phyloP scores from a whole-genome alignment of 2,329 filamentous ascomycete genomes.

The Hymenoscyphus scutula region DNA sequence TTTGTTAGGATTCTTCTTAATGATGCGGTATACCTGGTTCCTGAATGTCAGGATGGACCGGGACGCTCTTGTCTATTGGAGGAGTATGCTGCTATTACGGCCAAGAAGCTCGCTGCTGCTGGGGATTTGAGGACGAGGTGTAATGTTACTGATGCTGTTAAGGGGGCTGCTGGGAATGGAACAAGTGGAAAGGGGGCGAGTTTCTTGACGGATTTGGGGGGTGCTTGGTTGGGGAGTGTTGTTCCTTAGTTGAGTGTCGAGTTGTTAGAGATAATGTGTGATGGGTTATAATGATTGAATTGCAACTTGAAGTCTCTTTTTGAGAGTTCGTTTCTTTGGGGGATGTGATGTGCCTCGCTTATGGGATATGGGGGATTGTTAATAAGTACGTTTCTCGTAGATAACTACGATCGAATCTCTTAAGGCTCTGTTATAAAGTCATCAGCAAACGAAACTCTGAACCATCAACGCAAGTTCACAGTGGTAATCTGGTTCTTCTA shows the following conservation, averaged over 20 bases:
- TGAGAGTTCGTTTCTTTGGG: no score
- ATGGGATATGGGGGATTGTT: no score
- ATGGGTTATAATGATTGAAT: background rate
- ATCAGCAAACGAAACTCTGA: no score
- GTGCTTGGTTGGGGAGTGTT: slow-evolving; percentile 21
- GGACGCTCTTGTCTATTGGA: slow-evolving; percentile 48
- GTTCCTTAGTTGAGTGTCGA: slow-evolving; percentile 13
- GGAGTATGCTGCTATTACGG: slow-evolving; percentile 35
- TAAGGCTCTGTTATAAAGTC: no score
- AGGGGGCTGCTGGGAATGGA: background rate
- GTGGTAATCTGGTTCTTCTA: no score
- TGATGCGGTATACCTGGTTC: slow-evolving; percentile 60
- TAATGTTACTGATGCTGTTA: slow-evolving; percentile 41
- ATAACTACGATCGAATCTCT: no score
- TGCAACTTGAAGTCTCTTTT: background rate
- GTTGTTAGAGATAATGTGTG: background rate
- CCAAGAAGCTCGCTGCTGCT: slow-evolving; percentile 17
- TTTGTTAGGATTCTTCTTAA: slow-evolving; percentile 60
- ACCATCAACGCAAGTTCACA: no score
- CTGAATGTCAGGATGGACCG: slow-evolving; percentile 53
- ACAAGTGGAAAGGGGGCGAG: slow-evolving; percentile 45
- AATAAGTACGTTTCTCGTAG: no score
- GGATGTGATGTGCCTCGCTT: no score
- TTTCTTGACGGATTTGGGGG: slow-evolving; percentile 47
- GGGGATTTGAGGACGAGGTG: slow-evolving; percentile 24